A percentile compares a stretch with the other conserved stretches of the same genome.
Evolutionary conservation across 495 filamentous ascomycete species (phyloP).

Genomic region (Elaphomyces granulatus): DNA sequence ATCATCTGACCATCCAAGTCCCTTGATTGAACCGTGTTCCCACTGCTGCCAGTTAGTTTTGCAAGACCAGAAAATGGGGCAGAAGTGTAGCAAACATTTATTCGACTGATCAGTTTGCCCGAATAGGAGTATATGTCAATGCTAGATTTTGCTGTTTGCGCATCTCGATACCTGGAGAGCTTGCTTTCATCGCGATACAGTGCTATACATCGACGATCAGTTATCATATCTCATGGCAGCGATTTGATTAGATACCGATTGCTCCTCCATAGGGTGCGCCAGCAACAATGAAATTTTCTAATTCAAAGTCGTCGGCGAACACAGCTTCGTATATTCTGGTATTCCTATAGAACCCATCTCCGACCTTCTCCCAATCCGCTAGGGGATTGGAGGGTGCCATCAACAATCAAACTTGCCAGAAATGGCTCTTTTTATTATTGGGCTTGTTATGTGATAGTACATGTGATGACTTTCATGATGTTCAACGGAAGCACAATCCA

Average conservation of each 20-base stretch:
- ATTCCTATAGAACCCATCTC: slow-evolving; percentile 83
- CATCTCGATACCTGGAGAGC: slow-evolving; percentile 58
- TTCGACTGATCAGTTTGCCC: slow-evolving; percentile 63
- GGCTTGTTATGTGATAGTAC: no score
- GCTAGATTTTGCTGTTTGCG: slow-evolving; percentile 58
- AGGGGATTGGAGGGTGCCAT: slow-evolving; percentile 53
- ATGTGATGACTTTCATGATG: no score
- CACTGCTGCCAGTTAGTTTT: slow-evolving; percentile 41
- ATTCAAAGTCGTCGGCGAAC: slow-evolving; percentile 80
- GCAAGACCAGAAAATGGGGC: not conserved
- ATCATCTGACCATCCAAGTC: slow-evolving; percentile 92
- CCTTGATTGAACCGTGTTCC: slow-evolving; percentile 82
- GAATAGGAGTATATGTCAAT: slow-evolving; percentile 93
- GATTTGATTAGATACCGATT: slow-evolving; percentile 46
- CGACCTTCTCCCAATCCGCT: slow-evolving; percentile 85
- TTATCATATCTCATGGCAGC: not conserved
- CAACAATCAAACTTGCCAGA: no score
- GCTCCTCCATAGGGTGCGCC: slow-evolving; percentile 94
- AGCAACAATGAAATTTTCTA: slow-evolving; percentile 85
- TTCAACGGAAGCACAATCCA: no score
- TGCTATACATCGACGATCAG: slow-evolving; percentile 37
- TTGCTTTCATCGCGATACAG: slow-evolving; percentile 80
- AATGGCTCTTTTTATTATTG: no score
- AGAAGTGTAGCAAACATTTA: slow-evolving; percentile 41
- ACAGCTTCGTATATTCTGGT: slow-evolving; percentile 80